Base-by-base conservation (phyloP, 768 basidiomycete species). In the Kwoniella europaea region DNA sequence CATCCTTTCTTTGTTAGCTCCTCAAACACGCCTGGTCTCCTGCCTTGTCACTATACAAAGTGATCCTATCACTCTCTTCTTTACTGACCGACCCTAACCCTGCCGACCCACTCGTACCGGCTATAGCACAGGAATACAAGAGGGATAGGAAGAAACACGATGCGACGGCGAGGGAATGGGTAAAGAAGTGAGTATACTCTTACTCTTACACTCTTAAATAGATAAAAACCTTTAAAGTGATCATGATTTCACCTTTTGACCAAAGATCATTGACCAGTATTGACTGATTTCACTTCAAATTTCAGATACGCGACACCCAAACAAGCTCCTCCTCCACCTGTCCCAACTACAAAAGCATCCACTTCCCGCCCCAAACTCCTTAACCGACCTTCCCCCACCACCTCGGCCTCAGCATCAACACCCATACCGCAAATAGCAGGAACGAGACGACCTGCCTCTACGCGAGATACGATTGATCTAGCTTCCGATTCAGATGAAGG, bases 11-110 rank as follows among this genome's bases (percentile, higher is more conserved):
- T 43, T 44, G 18, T 74, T 74, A 97, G 84, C 93, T 96, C 62
- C 88, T 98, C 69, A 97, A 98, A 85, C 88, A 89, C 78, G 91
- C 92, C 77, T 98, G 94, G 94, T 94, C 92, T 1, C 94, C 94
- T 7, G 94, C 94, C 2, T 84, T 98, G 22, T 95, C 93, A 2
- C 86, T 98, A 59, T 94, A 92, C 87, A 97, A 98, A 86, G 92
- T 96, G 78, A 90, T 98, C 84, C 88, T 98, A 20, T 95, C 93
- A 29, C 87, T 98, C 4, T 95, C 93, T 0, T 95, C 93, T 0
- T 88, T 98, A 12, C 86, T 98, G 61, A 94, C 93, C 12, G 94
- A 97, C 76, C 94, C 94, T 0, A 98, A 98, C 85, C 94, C 94
- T 1, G 88, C 76, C 2, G 82, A 83, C 63, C 82, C 82, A 13